Base-by-base conservation (phyloP, 805 yeast species). In the Suhomyces faveliae region DNA sequence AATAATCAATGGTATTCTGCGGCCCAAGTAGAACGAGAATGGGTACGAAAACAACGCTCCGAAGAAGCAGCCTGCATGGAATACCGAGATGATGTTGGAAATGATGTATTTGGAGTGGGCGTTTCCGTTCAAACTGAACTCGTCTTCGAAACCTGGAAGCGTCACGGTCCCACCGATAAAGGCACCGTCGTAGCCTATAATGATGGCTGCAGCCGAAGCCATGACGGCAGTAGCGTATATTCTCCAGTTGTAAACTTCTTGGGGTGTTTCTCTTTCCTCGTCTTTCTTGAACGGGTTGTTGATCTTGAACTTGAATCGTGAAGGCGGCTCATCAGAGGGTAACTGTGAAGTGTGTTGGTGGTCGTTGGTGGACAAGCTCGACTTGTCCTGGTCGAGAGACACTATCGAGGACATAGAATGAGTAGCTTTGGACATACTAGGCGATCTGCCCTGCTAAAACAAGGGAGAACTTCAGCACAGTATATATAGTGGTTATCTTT, bases 121-220 rank as follows among this genome's bases (percentile, higher is more conserved):
- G 15, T 56, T 47, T 40, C 40, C 47, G 45, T 60, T 60, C 33
- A 70, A 57, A 19, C 67, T 65, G 54, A 69, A 70, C 51, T 68
- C 74, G 10, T 57, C 37, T 44, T 54, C 49, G 49, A 70, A 70
- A 3, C 69, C 60, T 12, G 54, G 54, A 21, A 70, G 56, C 3
- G 70, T 67, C 23, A 68, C 70, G 3, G 73, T 67, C 7, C 74
- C 74, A 6, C 75, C 75, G 40, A 70, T 70, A 42, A 67, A 70
- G 3, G 72, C 74, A 5, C 72, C 68, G 47, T 70, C 75, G 47
- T 70, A 70, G 7, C 75, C 75, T 42, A 70, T 68, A 42, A 70
- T 67, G 44, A 70, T 66, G 30, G 74, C 72, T 3, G 73, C 74
- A 8, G 70, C 64, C 6, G 71, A 63, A 2, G 73, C 70, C 54